Base-by-base conservation (phyloP, 306 rosid genomes). In the Dalbergia cochinchinensis region DNA sequence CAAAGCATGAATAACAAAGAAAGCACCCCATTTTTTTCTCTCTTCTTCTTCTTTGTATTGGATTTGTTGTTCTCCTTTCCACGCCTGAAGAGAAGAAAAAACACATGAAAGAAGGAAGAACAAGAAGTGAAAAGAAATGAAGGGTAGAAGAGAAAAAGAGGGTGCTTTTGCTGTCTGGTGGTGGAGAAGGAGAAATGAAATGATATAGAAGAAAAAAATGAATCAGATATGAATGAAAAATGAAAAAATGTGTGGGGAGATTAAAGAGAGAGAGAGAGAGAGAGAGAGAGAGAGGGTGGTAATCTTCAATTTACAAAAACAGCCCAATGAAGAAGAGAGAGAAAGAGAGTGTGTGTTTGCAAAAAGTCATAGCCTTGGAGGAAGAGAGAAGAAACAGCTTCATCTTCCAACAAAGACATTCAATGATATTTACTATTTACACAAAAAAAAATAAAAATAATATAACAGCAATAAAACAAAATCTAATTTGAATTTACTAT, bases 301-400 rank as follows among this genome's bases (percentile, higher is more conserved):
- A 82, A 85, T 82, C 75, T 85, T 81, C 79, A 86, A 85, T 84
- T 88, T 88, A 81, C 83, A 74, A 81, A 91, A 89, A 89, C 83
- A 83, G 70, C 92, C 88, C 88, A 82, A 11, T 66, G 53, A 71
- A 85, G 53, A 79, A 4, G 51, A 85, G 62, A 90, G 71, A 79
- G 69, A 78, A 78, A 72, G 69, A 77, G 80, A 45, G 64, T 22
- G 55, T 39, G 62, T 71, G 85, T 79, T 88, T 81, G 72, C 89
- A 87, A 86, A 41, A 91, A 83, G 87, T 84, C 82, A 69, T 66
- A 65, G 11, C 76, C 58, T 67, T 41, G 69, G 70, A 78, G 61
- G 41, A 63, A 83, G 77, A 70, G 83, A 79, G 67, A 22, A 67
- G 53, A 71, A 71, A 76, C 88, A 74, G 85, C 85, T 82, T 81